phyloP scores from a whole-genome alignment of 805 yeast species.

The Lachancea sp. region DNA sequence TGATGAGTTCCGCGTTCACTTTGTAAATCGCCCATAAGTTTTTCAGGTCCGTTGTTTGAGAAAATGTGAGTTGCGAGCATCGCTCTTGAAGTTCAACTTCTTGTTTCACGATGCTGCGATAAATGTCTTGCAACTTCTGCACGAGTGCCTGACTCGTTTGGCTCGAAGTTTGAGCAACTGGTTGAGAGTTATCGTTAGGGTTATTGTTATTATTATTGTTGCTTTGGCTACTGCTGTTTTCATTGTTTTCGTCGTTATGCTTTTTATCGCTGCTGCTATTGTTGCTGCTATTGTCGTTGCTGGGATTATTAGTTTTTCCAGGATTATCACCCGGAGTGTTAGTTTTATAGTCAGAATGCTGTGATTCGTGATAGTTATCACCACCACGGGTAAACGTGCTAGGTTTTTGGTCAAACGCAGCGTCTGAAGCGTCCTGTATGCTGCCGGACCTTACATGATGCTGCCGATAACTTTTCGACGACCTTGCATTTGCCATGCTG shows the following conservation, averaged over 20 bases:
- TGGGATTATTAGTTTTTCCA: slow-evolving; percentile 2
- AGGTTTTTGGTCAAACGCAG: not conserved
- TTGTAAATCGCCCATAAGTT: slow-evolving; percentile 69
- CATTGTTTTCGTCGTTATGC: slow-evolving; percentile 5
- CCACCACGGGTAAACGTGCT: not conserved
- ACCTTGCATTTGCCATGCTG: not conserved
- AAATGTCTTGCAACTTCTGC: slow-evolving; percentile 66
- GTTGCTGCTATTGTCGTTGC: slow-evolving; percentile 3
- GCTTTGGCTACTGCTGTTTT: slow-evolving; percentile 10
- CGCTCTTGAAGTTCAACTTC: slow-evolving; percentile 67
- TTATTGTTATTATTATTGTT: slow-evolving; percentile 15
- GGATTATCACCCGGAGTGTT: slow-evolving; percentile 3
- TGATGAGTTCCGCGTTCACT: slow-evolving; percentile 56
- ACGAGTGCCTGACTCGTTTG: slow-evolving; percentile 46
- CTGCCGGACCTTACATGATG: not conserved
- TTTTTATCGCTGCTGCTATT: slow-evolving; percentile 2
- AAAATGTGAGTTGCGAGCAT: slow-evolving; percentile 54
- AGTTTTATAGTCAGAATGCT: not conserved
- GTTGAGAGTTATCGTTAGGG: slow-evolving; percentile 13
- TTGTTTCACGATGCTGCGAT: slow-evolving; percentile 57
- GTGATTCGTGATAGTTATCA: not conserved
- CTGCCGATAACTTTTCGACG: not conserved
- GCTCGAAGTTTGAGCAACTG: slow-evolving; percentile 19
- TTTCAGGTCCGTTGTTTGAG: slow-evolving; percentile 50
- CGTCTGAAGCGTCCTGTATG: not conserved